Evolutionary conservation across 257 asterid genomes (phyloP).

Genomic region (Rauvolfia tetraphylla): DNA sequence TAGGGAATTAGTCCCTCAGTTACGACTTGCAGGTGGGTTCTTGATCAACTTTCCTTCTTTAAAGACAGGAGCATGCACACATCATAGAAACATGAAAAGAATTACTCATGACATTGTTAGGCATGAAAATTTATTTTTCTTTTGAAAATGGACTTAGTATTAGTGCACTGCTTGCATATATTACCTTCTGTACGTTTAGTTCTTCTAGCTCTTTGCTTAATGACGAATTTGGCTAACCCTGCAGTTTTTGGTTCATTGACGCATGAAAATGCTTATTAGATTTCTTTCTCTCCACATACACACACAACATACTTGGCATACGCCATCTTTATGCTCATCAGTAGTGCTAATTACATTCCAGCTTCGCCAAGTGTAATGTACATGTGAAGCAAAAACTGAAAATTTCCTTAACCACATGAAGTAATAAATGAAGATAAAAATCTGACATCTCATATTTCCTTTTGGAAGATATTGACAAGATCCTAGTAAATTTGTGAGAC

Average conservation of each 20-base stretch:
- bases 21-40: slow-evolving; percentile 72
- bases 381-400: neutral
- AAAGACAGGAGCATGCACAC: neutral
- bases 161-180: neutral
- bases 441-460: neutral
- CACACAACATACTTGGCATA: neutral
- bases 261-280: too few relatives aligned
- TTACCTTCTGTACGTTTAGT: neutral
- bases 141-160: too few relatives aligned
- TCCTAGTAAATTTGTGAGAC: neutral
- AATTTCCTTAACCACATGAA: neutral
- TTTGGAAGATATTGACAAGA: neutral
- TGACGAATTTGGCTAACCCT: too few relatives aligned
- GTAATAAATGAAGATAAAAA: neutral
- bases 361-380: neutral
- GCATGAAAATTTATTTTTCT: neutral
- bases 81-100: neutral
- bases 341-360: too few relatives aligned
- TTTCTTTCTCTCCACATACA: neutral
- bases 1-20: slow-evolving; percentile 82
- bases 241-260: too few relatives aligned
- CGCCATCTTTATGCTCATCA: neutral
- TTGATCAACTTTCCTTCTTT: neutral
- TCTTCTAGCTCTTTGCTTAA: too few relatives aligned
- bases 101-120: neutral